Percentiles rank a stretch among this genome's conserved stretches.
phyloP scores from a whole-genome alignment of 2,329 filamentous ascomycete species.

The Microsporum canis region DNA sequence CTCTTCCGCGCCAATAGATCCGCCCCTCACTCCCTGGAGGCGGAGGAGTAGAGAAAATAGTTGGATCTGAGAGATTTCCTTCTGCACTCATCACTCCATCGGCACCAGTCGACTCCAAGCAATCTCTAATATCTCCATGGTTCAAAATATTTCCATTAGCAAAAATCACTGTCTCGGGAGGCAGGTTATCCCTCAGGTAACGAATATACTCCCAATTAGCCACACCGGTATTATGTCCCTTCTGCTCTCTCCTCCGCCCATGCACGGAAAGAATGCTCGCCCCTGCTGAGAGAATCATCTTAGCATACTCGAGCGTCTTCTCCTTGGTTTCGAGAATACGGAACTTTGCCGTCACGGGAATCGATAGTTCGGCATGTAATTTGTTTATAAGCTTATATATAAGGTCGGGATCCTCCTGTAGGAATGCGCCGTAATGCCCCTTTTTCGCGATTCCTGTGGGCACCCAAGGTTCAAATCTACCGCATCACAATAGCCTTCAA shows the following conservation, averaged over 20 bases:
- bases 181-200: slow-evolving; percentile 71
- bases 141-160: slow-evolving; percentile 92
- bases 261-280: slow-evolving; percentile 92
- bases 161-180: slow-evolving; percentile 81
- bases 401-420: slow-evolving; percentile 83
- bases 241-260: slow-evolving; percentile 78
- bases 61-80: slow-evolving; percentile 84
- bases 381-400: slow-evolving; percentile 72
- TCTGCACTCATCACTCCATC: slow-evolving; percentile 96
- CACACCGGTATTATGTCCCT: slow-evolving; percentile 85
- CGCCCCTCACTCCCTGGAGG: slow-evolving; percentile 52
- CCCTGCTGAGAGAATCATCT: slow-evolving; percentile 73
- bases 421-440: slow-evolving; percentile 84
- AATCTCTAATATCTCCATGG: slow-evolving; percentile 62
- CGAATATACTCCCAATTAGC: slow-evolving; percentile 84
- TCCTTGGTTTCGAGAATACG: slow-evolving; percentile 77
- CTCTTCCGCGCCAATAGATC: slow-evolving; percentile 65
- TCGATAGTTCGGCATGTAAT: slow-evolving; percentile 63
- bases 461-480: slow-evolving; percentile 93
- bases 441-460: slow-evolving; percentile 84
- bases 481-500: slow-evolving; percentile 81
- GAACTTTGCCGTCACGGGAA: slow-evolving; percentile 93
- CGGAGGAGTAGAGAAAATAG: slow-evolving; percentile 65
- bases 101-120: slow-evolving; percentile 70
- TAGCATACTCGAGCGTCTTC: slow-evolving; percentile 77